Base-by-base conservation (phyloP, 805 yeast species). In the Metschnikowia rubicola region DNA sequence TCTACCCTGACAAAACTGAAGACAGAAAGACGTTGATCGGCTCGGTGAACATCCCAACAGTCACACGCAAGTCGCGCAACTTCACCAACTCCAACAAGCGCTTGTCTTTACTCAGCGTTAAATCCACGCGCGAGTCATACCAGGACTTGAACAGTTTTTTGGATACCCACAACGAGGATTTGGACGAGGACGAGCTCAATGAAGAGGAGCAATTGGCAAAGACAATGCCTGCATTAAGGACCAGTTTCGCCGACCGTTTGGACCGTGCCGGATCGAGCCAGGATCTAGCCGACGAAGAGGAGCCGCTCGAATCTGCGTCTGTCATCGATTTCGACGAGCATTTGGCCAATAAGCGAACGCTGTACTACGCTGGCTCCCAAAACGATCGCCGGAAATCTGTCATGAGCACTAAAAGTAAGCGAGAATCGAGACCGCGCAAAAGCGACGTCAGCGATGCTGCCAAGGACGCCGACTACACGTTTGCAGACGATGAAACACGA, bases 41-140 rank as follows among this genome's bases (percentile, higher is more conserved):
- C 15, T 86, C 81, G 51, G 83, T 85, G 37, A 73, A 74, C 47
- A 80, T 85, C 41, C 92, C 92, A 19, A 80, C 78, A 51, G 88
- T 85, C 32, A 79, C 90, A 0, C 79, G 90, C 63, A 78, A 79
- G 56, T 83, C 88, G 2, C 76, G 79, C 57, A 72, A 79, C 46
- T 83, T 82, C 60, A 75, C 84, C 33, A 74, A 75, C 46, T 78
- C 82, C 7, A 80, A 80, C 59, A 86, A 82, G 64, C 76, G 94
- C 59, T 68, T 84, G 44, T 82, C 88, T 30, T 86, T 86, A n/a
- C 63, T 86, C 36, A 83, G 90, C 0, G 69, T 84, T 64, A 83
- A 83, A 56, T 84, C 91, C 0, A 80, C 90, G 3, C 81, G 77
- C 51, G 79, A 76, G 39, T 82, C 88, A 0, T 83, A 77, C 54